Evolutionary conservation across 352 stramenopile genomes (phyloP).

Genomic region (Bremia lactucae): DNA sequence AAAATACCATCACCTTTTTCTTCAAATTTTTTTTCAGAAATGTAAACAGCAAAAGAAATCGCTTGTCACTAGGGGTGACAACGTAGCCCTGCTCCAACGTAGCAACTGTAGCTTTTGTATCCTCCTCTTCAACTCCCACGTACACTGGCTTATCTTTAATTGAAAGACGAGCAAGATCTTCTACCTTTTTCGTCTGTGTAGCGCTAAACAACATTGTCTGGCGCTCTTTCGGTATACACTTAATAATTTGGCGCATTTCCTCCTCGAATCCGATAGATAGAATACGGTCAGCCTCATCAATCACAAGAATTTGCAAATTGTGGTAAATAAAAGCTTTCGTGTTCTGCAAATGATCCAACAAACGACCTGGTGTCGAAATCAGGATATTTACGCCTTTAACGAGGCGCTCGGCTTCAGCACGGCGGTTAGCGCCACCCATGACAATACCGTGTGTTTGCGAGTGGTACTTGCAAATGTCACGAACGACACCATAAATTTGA

Average conservation of each 20-base stretch:
- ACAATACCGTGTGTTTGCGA: slow-evolving; percentile 94
- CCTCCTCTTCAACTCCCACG: slow-evolving; percentile 91
- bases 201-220: slow-evolving; percentile 99
- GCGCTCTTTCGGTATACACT: slow-evolving; percentile 93
- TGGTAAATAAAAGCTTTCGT: slow-evolving; percentile 96
- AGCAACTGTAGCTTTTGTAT: slow-evolving; percentile 86
- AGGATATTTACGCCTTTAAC: slow-evolving; percentile 96
- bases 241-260: slow-evolving; percentile 98
- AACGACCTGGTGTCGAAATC: slow-evolving; percentile 93
- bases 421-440: slow-evolving; percentile 96
- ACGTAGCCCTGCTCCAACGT: slow-evolving; percentile 98
- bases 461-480: slow-evolving; percentile 92
- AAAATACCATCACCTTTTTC: slow-evolving; percentile 98
- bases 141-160: slow-evolving; percentile 96
- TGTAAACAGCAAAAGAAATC: slow-evolving; percentile 98
- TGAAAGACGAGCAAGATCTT: slow-evolving; percentile 89
- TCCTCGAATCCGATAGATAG: slow-evolving; percentile 99
- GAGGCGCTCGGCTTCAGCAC: slow-evolving; percentile 91
- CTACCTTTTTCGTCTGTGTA: slow-evolving; percentile 97
- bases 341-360: slow-evolving; percentile 97
- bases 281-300: slow-evolving; percentile 98
- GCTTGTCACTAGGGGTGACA: slow-evolving; percentile 94
- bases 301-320: slow-evolving; percentile 94
- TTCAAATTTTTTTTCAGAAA: slow-evolving; percentile 99
- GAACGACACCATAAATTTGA: slow-evolving; percentile 98